Conservation (phyloP, 179 eudicot species). For the Silene noctiflora region DNA sequence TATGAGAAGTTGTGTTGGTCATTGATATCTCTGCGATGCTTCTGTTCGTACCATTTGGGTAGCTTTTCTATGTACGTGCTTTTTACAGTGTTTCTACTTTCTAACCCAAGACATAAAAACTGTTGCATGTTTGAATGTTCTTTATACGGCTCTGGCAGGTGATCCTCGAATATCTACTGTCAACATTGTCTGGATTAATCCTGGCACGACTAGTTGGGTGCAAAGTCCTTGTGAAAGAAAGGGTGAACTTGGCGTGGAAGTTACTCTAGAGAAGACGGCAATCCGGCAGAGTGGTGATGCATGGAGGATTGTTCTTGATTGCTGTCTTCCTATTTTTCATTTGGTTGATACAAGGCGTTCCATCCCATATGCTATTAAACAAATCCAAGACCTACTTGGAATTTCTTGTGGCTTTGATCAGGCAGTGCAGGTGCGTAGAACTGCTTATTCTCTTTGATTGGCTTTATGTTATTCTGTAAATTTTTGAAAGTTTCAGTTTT, state of each 20-base stretch:
- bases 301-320: conserved; percentile 83
- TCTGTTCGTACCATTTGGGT: background rate
- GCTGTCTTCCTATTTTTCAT: conserved; percentile 82
- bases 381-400: conserved; percentile 85
- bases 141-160: conserved; percentile 41
- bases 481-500: background rate
- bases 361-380: conserved; percentile 84
- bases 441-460: conserved; percentile 8
- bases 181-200: conserved; percentile 69
- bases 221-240: conserved; percentile 46
- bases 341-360: conserved; percentile 75
- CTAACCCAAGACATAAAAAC: background rate
- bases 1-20: background rate
- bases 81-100: conserved; percentile 5
- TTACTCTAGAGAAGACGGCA: conserved; percentile 68
- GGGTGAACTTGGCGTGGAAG: conserved; percentile 85
- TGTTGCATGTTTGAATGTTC: conserved; percentile 8
- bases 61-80: background rate
- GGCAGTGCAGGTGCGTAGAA: conserved; percentile 70
- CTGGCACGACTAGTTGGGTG: conserved; percentile 70
- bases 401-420: conserved; percentile 93
- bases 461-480: background rate
- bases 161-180: conserved; percentile 78
- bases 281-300: conserved; percentile 84
- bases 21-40: background rate